Percentiles rank a stretch among this genome's conserved stretches.
phyloP scores from a whole-genome alignment of 2,329 filamentous ascomycete genomes.

The Fusarium coicis region DNA sequence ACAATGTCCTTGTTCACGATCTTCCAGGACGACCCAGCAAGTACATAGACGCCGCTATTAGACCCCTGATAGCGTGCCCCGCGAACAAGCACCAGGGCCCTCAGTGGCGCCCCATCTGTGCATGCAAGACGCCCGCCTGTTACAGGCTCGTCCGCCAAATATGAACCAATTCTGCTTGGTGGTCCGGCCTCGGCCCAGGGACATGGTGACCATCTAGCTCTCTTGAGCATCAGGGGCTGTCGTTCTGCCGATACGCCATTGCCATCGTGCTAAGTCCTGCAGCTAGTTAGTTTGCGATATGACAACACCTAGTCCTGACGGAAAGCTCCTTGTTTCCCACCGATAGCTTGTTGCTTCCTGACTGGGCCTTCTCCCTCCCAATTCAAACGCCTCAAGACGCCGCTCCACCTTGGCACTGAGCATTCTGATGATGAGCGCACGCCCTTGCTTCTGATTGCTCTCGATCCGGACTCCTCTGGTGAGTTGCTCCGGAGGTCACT shows the following conservation, averaged over 20 bases:
- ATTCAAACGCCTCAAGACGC: slow-evolving; percentile 32
- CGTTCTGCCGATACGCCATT: slow-evolving; percentile 28
- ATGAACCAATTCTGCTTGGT: slow-evolving; percentile 28
- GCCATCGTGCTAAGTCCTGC: slow-evolving; percentile 34
- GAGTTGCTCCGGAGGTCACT: slow-evolving; percentile 25
- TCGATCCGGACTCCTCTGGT: slow-evolving; percentile 31
- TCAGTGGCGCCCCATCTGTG: slow-evolving; percentile 42
- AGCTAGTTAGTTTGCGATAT: slow-evolving; percentile 36
- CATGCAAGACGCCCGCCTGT: slow-evolving; percentile 43
- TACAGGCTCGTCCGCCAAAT: slow-evolving; percentile 35
- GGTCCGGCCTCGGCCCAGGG: slow-evolving; percentile 43
- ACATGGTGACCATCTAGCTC: slow-evolving; percentile 36
- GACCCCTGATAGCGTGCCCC: slow-evolving; percentile 38
- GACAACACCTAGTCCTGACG: slow-evolving; percentile 30
- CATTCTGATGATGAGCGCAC: slow-evolving; percentile 40
- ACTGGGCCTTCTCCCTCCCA: slow-evolving; percentile 37
- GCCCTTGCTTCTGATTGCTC: slow-evolving; percentile 30
- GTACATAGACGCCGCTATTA: slow-evolving; percentile 10
- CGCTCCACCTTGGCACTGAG: slow-evolving; percentile 40
- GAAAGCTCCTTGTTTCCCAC: slow-evolving; percentile 35
- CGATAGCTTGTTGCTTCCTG: slow-evolving; percentile 45
- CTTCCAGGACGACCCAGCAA: slow-evolving; percentile 18
- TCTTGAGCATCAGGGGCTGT: slow-evolving; percentile 20
- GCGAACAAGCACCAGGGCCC: slow-evolving; percentile 33
- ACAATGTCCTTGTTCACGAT: slow-evolving; percentile 21